These are phyloP conservation scores for Bondarzewia mesenterica DNA, from an alignment of 1,284 basidiomycete genomes.

Conservation along the genomic window DNA sequence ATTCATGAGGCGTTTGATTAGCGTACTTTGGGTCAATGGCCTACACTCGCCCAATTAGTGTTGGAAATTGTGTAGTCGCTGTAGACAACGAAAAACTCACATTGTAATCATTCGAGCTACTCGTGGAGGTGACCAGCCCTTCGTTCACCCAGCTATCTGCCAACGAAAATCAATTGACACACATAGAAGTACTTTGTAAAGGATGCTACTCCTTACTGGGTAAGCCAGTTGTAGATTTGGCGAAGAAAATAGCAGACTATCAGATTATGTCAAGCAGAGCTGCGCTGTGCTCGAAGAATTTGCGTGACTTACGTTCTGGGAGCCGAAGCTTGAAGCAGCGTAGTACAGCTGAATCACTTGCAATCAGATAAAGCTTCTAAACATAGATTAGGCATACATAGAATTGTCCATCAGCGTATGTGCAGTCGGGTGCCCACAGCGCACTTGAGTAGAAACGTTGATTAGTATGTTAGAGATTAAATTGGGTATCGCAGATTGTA, in stretches of 20 bases:
- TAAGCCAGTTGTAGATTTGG: conserved; percentile 36
- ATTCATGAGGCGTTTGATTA: no score
- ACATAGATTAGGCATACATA: conserved; percentile 24
- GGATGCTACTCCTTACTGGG: conserved; percentile 23
- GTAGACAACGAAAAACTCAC: conserved; percentile 26
- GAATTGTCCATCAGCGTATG: conserved; percentile 35
- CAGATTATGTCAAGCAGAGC: not conserved
- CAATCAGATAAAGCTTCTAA: not conserved
- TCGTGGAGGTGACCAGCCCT: conserved; percentile 41
- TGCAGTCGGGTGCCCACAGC: conserved; percentile 49
- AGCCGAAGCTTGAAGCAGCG: conserved; percentile 38
- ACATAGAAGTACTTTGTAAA: conserved; percentile 4
- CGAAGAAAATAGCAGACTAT: conserved; percentile 41
- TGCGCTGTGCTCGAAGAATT: not conserved
- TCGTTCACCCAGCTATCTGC: conserved; percentile 36
- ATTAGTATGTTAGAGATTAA: not conserved
- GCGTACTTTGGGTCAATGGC: conserved; percentile 1
- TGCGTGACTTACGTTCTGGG: conserved; percentile 26
- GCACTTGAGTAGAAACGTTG: conserved; percentile 17
- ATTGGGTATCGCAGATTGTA: not conserved
- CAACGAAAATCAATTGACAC: conserved; percentile 5
- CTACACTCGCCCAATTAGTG: no score
- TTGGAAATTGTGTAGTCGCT: no score
- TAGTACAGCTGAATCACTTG: conserved; percentile 31
- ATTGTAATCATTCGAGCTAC: conserved; percentile 36